These are phyloP conservation scores for Somion occarium DNA, from an alignment of 1,284 basidiomycete species.

Conservation along the genomic window DNA sequence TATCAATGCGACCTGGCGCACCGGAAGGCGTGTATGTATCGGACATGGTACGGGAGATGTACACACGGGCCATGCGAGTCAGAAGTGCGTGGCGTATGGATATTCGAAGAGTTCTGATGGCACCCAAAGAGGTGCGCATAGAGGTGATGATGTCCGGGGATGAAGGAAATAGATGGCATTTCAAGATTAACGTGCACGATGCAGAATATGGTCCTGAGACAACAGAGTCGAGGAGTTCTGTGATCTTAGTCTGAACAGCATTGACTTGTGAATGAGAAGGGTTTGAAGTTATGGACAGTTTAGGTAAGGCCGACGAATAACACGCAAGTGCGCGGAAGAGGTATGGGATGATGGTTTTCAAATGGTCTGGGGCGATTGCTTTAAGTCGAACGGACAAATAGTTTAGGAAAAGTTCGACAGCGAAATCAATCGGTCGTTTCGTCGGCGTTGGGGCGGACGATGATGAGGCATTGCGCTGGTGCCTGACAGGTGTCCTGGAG, in stretches of 20 bases:
- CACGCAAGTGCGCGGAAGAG: constrained; percentile 67
- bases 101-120: constrained; percentile 59
- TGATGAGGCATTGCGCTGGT: constrained; percentile 55
- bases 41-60: constrained; percentile 50
- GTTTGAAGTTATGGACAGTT: constrained; percentile 46
- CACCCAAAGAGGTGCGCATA: constrained; percentile 54
- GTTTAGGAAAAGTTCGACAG: constrained; percentile 56
- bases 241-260: constrained; percentile 48
- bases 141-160: constrained; percentile 19
- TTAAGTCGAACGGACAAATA: constrained; percentile 58
- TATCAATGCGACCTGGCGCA: constrained; percentile 49
- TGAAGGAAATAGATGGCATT: constrained; percentile 39
- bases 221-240: constrained; percentile 48
- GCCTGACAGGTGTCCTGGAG: constrained; percentile 30
- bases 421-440: constrained; percentile 48
- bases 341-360: constrained; percentile 55
- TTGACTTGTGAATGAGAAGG: constrained; percentile 27
- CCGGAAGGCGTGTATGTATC: constrained; percentile 53
- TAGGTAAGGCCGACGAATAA: constrained; percentile 58
- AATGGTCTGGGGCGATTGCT: constrained; percentile 46
- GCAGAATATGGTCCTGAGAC: constrained; percentile 62
- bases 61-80: constrained; percentile 58
- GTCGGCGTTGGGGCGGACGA: constrained; percentile 32
- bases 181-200: constrained; percentile 57
- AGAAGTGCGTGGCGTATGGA: constrained; percentile 57